Conservation (phyloP, 2,329 filamentous ascomycete species). For the Sclerotinia glacialis region DNA sequence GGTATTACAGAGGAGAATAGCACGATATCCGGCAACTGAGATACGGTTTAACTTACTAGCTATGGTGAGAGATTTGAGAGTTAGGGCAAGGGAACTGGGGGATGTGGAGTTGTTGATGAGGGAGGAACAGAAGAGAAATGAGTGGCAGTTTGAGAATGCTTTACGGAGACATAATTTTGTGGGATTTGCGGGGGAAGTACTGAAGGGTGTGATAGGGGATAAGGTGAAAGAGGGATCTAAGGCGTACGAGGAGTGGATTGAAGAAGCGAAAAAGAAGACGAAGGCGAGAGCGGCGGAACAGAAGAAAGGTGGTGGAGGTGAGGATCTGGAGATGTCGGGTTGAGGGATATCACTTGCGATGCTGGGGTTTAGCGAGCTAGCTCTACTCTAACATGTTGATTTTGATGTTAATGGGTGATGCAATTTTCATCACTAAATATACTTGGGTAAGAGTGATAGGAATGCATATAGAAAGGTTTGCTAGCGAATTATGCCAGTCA, state of each 20-base stretch:
- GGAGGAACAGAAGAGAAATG: slow-evolving; percentile 78
- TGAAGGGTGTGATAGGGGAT: slow-evolving; percentile 76
- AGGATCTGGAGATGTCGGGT: slow-evolving; percentile 38
- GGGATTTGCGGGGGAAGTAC: slow-evolving; percentile 84
- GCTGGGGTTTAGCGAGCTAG: neutral
- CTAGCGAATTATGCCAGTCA: neutral
- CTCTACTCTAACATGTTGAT: neutral
- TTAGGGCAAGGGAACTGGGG: slow-evolving; percentile 74
- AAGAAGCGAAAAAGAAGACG: slow-evolving; percentile 61
- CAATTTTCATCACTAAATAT: neutral
- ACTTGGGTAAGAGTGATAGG: no score
- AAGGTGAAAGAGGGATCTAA: slow-evolving; percentile 67
- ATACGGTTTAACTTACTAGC: slow-evolving; percentile 96
- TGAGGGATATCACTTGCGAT: slow-evolving; percentile 21
- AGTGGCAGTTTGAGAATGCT: slow-evolving; percentile 95
- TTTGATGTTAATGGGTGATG: neutral
- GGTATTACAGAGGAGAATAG: slow-evolving; percentile 82
- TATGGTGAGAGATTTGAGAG: slow-evolving; percentile 79
- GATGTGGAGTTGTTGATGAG: slow-evolving; percentile 74
- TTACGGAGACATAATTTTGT: slow-evolving; percentile 93
- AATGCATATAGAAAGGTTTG: neutral
- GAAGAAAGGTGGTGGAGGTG: slow-evolving; percentile 32
- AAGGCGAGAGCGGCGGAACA: slow-evolving; percentile 40
- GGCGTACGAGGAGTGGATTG: slow-evolving; percentile 71
- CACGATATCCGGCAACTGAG: slow-evolving; percentile 79